These are phyloP conservation scores for Cordyceps sp. DNA, from an alignment of 2,329 filamentous ascomycete species.

Conservation along the genomic window DNA sequence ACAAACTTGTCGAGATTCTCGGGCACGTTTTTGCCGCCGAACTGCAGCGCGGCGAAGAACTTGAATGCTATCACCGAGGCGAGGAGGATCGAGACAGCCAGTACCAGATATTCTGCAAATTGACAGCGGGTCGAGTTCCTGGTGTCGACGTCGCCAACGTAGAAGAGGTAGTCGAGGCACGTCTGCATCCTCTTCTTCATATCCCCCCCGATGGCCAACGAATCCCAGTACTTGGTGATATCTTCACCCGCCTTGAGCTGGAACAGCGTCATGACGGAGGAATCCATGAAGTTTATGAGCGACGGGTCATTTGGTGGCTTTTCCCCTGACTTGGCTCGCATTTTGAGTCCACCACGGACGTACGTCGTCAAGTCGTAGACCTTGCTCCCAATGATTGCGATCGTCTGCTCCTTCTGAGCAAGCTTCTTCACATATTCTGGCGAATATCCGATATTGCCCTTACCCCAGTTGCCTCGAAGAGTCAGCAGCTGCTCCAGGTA, in stretches of 20 bases:
- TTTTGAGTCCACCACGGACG: conserved; percentile 52
- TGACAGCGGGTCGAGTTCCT: conserved; percentile 70
- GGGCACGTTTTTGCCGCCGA: conserved; percentile 75
- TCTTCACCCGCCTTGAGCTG: conserved; percentile 59
- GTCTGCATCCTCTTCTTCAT: conserved; percentile 53
- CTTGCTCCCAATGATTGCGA: conserved; percentile 62
- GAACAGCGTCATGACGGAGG: conserved; percentile 60
- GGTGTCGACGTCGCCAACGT: conserved; percentile 81
- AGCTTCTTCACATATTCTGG: conserved; percentile 59
- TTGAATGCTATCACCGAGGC: conserved; percentile 82
- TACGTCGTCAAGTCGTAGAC: conserved; percentile 90
- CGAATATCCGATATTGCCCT: conserved; percentile 76
- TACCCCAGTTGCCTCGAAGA: conserved; percentile 64
- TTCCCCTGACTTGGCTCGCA: conserved; percentile 38
- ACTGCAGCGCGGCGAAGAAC: conserved; percentile 91
- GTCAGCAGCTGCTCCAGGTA: conserved; percentile 76
- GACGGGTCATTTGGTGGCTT: conserved; percentile 25
- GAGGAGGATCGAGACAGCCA: conserved; percentile 69
- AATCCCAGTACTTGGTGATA: conserved; percentile 68
- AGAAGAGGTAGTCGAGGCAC: conserved; percentile 90
- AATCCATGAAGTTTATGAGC: conserved; percentile 67
- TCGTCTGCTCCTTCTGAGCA: conserved; percentile 41
- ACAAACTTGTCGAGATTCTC: conserved; percentile 98
- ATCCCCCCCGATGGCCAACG: conserved; percentile 39
- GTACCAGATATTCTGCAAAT: conserved; percentile 78